A percentile compares a stretch with the other conserved stretches of the same genome.
These are phyloP conservation scores for Russula lepida DNA, from an alignment of 768 basidiomycete species.

Conservation along the genomic window DNA sequence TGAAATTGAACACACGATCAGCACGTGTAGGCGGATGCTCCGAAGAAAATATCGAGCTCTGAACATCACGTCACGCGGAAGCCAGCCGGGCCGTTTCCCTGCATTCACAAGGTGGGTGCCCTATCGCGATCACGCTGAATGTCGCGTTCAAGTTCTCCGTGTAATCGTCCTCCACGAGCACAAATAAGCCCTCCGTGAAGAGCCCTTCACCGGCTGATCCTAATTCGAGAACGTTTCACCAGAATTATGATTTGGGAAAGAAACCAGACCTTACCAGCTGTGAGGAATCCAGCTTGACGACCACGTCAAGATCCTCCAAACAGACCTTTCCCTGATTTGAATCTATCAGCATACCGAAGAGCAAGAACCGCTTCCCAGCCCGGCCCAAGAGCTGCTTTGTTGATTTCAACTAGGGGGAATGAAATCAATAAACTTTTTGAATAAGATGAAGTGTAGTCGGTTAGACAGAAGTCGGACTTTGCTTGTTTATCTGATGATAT, in stretches of 20 bases:
- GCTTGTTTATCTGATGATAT: slow-evolving; percentile 91
- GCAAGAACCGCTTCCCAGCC: slow-evolving; percentile 79
- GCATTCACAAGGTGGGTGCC: slow-evolving; percentile 94
- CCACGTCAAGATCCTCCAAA: slow-evolving; percentile 81
- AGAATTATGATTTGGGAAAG: background rate
- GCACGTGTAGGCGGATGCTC: too few relatives aligned
- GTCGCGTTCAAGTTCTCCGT: slow-evolving; percentile 88
- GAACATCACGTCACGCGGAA: background rate
- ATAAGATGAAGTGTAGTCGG: background rate
- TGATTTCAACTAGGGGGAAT: slow-evolving; percentile 62
- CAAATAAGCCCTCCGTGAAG: slow-evolving; percentile 94
- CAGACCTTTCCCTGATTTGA: slow-evolving; percentile 87
- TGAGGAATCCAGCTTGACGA: slow-evolving; percentile 80
- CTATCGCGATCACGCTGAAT: slow-evolving; percentile 85
- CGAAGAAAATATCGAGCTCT: slow-evolving; percentile 94
- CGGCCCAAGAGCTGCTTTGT: slow-evolving; percentile 94
- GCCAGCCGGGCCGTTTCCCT: slow-evolving; percentile 78
- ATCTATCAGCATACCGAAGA: slow-evolving; percentile 87
- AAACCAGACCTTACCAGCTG: slow-evolving; percentile 52
- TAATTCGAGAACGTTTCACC: slow-evolving; percentile 24
- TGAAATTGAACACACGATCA: too few relatives aligned
- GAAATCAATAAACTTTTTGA: background rate
- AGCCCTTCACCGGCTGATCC: slow-evolving; percentile 89
- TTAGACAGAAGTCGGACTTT: slow-evolving; percentile 22
- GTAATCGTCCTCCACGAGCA: slow-evolving; percentile 92